phyloP scores from a whole-genome alignment of 164 flowering plant genomes.

The Macadamia tetraphylla region DNA sequence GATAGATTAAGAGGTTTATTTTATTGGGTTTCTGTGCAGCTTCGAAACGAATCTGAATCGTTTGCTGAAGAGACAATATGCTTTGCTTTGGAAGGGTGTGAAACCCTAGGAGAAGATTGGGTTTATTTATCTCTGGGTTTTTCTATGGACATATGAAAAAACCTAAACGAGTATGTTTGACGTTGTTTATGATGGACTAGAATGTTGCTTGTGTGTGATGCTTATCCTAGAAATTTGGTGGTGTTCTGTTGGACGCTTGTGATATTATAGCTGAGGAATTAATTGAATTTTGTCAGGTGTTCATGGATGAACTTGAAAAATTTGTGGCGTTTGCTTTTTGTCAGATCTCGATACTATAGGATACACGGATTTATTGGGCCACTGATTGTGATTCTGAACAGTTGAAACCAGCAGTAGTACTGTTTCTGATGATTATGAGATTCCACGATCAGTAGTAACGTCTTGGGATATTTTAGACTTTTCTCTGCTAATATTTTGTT shows the following conservation, averaged over 20 bases:
- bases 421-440: neutral
- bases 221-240: constrained; percentile 21
- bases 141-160: neutral
- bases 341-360: constrained; percentile 10
- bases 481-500: neutral
- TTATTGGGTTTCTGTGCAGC: no score
- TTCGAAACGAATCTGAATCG: no score
- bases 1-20: no score
- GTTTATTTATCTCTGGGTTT: neutral
- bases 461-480: neutral
- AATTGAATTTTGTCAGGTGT: constrained; percentile 8
- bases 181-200: constrained; percentile 13
- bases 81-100: no score
- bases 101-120: no score
- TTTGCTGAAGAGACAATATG: no score
- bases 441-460: neutral
- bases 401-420: neutral
- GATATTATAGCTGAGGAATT: constrained; percentile 18
- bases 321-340: constrained; percentile 13
- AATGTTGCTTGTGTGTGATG: neutral
- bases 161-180: constrained; percentile 19
- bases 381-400: neutral
- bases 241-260: constrained; percentile 19
- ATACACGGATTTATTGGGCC: neutral
- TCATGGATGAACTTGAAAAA: constrained; percentile 16